Conservation (phyloP, 2,329 filamentous ascomycete genomes). For the Arthrobotrys iridis region DNA sequence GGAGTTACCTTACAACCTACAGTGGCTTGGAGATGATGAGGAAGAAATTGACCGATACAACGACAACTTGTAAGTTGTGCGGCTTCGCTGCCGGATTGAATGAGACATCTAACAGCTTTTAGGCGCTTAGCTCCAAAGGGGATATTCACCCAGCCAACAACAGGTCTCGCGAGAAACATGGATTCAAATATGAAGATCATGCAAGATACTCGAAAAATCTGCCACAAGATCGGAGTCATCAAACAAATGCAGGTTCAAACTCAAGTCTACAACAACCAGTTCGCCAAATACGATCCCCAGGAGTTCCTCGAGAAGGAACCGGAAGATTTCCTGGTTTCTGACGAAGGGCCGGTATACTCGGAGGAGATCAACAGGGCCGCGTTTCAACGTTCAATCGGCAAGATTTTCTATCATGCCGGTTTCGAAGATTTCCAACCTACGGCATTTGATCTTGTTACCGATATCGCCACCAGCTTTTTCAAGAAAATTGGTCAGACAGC, state of each 20-base stretch:
- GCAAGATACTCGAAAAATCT: constrained; percentile 95
- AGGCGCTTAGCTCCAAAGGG: constrained; percentile 74
- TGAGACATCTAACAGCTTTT: constrained; percentile 19
- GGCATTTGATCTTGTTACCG: constrained; percentile 87
- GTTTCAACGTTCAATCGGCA: constrained; percentile 87
- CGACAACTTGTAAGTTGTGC: constrained; percentile 72
- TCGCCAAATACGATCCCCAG: constrained; percentile 92
- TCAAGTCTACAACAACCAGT: constrained; percentile 97
- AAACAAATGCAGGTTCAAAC: constrained; percentile 99
- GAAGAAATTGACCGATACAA: constrained; percentile 88
- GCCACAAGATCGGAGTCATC: constrained; percentile 94
- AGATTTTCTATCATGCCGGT: constrained; percentile 93
- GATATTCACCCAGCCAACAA: constrained; percentile 77
- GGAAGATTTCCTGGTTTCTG: constrained; percentile 86
- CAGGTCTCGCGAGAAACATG: constrained; percentile 79
- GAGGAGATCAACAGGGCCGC: constrained; percentile 82
- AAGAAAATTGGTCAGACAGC: constrained; percentile 81
- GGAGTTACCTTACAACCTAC: constrained; percentile 78
- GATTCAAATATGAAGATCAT: constrained; percentile 92
- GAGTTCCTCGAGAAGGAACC: constrained; percentile 88
- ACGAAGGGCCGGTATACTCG: constrained; percentile 87
- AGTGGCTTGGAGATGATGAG: constrained; percentile 89
- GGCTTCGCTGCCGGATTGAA: neutral
- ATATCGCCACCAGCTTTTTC: constrained; percentile 90
- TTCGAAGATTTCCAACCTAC: constrained; percentile 98